Conservation (phyloP, 1,284 basidiomycete genomes). For the Tylopilus sp. region DNA sequence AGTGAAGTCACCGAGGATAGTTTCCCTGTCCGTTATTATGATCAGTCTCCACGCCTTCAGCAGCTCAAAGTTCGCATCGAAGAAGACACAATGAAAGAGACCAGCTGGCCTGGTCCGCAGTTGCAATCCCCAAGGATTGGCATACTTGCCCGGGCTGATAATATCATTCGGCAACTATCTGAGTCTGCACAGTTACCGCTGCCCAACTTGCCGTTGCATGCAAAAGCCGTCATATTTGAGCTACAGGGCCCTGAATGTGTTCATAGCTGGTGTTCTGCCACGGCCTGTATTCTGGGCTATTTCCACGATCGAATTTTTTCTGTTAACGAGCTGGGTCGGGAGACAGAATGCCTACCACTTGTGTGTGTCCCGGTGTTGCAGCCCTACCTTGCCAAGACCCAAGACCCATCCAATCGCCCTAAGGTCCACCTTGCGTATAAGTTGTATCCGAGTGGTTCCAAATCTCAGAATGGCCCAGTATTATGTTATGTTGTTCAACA, state of each 20-base stretch:
- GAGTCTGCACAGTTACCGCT: background rate
- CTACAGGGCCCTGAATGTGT: slow-evolving; percentile 1
- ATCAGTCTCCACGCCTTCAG: background rate
- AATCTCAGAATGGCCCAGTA: background rate
- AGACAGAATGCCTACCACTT: background rate
- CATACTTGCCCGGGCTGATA: no score
- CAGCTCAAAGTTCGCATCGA: background rate
- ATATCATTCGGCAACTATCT: no score
- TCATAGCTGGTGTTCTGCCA: slow-evolving; percentile 7
- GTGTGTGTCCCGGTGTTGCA: background rate
- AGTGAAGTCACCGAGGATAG: slow-evolving; percentile 25
- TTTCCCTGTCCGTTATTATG: slow-evolving; percentile 10
- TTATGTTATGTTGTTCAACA: background rate
- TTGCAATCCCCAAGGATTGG: no score
- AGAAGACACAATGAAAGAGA: background rate
- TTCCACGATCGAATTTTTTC: no score
- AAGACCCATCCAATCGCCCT: background rate
- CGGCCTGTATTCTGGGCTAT: background rate
- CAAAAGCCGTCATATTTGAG: slow-evolving; percentile 7
- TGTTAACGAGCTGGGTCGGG: background rate
- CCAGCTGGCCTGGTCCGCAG: no score
- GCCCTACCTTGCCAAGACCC: background rate
- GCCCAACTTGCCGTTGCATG: background rate
- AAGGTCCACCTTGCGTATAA: background rate
- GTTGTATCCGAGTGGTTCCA: background rate